phyloP scores from a whole-genome alignment of 2,329 filamentous ascomycete species.

The Penicillium rolfsii region DNA sequence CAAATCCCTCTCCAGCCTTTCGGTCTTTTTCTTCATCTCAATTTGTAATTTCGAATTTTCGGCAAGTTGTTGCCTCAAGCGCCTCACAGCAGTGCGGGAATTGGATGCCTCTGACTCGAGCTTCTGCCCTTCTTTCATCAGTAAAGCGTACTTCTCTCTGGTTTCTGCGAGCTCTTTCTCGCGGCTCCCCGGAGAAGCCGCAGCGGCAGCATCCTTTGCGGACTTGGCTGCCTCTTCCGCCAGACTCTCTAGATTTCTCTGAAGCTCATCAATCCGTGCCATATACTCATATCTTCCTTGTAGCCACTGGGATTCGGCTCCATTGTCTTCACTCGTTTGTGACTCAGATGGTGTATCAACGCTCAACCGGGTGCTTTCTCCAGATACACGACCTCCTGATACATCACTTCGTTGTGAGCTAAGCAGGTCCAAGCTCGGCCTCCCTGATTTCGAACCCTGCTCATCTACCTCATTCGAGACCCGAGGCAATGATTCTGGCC shows the following conservation, averaged over 20 bases:
- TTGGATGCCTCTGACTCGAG: conserved; percentile 79
- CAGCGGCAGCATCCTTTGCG: conserved; percentile 69
- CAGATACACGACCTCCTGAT: conserved; percentile 13
- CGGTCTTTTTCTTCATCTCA: conserved; percentile 58
- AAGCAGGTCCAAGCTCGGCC: conserved; percentile 12
- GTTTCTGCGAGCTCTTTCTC: conserved; percentile 86
- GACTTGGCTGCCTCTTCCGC: conserved; percentile 77
- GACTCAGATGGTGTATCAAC: conserved; percentile 22
- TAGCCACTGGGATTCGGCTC: conserved; percentile 64
- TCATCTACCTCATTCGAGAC: conserved; percentile 17
- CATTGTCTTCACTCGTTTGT: conserved; percentile 49
- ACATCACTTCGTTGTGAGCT: conserved; percentile 8
- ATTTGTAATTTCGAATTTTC: conserved; percentile 57
- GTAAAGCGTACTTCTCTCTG: conserved; percentile 82
- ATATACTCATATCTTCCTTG: conserved; percentile 83
- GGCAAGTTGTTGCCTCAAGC: conserved; percentile 61
- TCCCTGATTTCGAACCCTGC: conserved; percentile 8
- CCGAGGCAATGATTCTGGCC: conserved; percentile 20
- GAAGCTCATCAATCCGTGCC: conserved; percentile 87
- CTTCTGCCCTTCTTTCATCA: conserved; percentile 91
- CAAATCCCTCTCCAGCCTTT: conserved; percentile 62
- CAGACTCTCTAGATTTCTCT: conserved; percentile 87
- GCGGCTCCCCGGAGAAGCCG: conserved; percentile 64
- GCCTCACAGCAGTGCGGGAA: conserved; percentile 80
- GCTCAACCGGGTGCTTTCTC: conserved; percentile 23